A percentile compares a stretch with the other conserved stretches of the same genome.
Evolutionary conservation across 495 filamentous ascomycete species (phyloP).

Genomic region (Aspergillus indologenus): DNA sequence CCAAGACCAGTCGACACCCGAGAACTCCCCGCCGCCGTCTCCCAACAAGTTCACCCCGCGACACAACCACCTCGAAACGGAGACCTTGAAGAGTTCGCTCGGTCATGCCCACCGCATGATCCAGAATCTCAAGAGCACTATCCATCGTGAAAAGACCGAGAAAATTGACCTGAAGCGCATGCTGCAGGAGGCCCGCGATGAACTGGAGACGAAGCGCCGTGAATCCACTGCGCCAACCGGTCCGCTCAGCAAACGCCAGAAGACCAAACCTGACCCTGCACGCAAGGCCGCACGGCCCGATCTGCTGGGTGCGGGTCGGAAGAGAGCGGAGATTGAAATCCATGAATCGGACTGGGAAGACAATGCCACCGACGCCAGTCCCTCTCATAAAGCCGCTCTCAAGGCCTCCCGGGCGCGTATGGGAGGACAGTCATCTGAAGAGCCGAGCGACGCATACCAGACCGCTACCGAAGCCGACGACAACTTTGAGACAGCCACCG

Average conservation of each 20-base stretch:
- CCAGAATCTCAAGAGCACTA: conserved; percentile 86
- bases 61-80: conserved; percentile 84
- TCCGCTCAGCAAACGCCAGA: conserved; percentile 59
- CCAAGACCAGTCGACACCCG: conserved; percentile 70
- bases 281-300: conserved; percentile 73
- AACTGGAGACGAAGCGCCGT: conserved; percentile 72
- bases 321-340: conserved; percentile 68
- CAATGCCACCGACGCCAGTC: conserved; percentile 52
- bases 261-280: conserved; percentile 65
- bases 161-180: conserved; percentile 94
- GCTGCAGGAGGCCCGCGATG: conserved; percentile 92
- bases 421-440: conserved; percentile 32
- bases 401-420: conserved; percentile 20
- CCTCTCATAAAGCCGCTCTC: conserved; percentile 33
- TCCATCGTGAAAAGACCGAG: conserved; percentile 96
- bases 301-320: conserved; percentile 74
- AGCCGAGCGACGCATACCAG: conserved; percentile 69
- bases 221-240: conserved; percentile 50
- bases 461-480: conserved; percentile 83
- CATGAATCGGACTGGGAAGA: conserved; percentile 93
- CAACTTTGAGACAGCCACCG: conserved; percentile 78
- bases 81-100: conserved; percentile 89
- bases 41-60: conserved; percentile 88
- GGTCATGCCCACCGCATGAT: conserved; percentile 96
- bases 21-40: conserved; percentile 85